Evolutionary conservation across 495 filamentous ascomycete species (phyloP).

Genomic region (Barbatosphaeria neglecta): DNA sequence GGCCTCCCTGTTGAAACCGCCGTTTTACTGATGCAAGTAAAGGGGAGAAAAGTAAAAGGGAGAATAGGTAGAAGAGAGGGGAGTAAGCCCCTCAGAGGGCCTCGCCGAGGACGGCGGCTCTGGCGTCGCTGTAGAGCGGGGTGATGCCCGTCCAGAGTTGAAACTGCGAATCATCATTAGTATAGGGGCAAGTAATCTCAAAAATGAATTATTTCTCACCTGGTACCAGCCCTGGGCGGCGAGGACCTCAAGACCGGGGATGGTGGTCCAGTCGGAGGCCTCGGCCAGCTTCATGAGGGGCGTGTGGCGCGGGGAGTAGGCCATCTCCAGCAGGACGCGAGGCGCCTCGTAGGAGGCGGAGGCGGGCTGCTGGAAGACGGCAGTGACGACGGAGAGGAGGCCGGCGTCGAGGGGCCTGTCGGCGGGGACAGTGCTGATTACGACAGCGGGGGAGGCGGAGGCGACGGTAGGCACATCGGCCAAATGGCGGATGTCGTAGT

Average conservation of each 20-base stretch:
- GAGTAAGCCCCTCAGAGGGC: no score
- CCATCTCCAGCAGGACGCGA: conserved; percentile 83
- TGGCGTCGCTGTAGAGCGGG: conserved; percentile 55
- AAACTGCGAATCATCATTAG: conserved; percentile 37
- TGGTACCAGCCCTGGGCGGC: conserved; percentile 77
- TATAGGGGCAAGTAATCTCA: background rate
- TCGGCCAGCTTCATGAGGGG: conserved; percentile 75
- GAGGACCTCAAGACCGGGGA: conserved; percentile 82
- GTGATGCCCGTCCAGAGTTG: conserved; percentile 68
- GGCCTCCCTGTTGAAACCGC: background rate
- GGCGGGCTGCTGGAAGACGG: conserved; percentile 47
- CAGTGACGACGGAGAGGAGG: conserved; percentile 55
- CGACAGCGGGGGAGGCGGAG: no score
- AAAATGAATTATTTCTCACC: conserved; percentile 22
- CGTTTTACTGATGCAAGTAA: no score
- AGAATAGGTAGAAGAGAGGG: no score
- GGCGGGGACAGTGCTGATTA: conserved; percentile 84
- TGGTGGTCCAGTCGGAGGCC: conserved; percentile 71
- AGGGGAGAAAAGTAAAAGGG: no score
- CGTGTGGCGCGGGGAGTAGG: conserved; percentile 80
- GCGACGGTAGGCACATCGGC: conserved; percentile 52
- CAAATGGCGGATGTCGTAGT: conserved; percentile 62
- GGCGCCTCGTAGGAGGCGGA: conserved; percentile 18
- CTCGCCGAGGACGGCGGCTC: conserved; percentile 35
- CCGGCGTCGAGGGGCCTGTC: conserved; percentile 68